A percentile compares a stretch with the other conserved stretches of the same genome.
Conservation (phyloP, 495 filamentous ascomycete species). For the Aspergillus baeticus region DNA sequence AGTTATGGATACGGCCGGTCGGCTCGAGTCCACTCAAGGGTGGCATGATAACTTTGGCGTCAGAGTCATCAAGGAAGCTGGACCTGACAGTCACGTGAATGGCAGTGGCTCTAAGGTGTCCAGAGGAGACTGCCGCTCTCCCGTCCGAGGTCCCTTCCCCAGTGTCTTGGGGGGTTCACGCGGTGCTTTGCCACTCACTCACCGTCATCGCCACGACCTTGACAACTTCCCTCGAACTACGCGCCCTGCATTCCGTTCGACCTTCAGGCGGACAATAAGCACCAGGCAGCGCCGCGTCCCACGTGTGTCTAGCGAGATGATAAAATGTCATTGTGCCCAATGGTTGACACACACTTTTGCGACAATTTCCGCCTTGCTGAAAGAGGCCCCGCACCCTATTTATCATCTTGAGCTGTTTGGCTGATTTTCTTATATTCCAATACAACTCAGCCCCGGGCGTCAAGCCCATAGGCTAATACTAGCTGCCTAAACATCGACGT, state of each 20-base stretch:
- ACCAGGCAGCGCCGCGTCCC: neutral
- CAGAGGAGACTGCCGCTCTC: neutral
- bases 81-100: constrained; percentile 5
- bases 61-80: neutral
- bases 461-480: constrained; percentile 30
- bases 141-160: constrained; percentile 5
- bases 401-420: constrained; percentile 8
- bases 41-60: neutral
- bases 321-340: constrained; percentile 11
- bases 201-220: constrained; percentile 11
- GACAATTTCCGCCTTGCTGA: constrained; percentile 14
- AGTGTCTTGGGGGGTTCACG: neutral
- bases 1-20: neutral
- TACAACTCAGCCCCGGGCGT: constrained; percentile 26
- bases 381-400: constrained; percentile 10
- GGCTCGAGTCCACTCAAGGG: neutral
- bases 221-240: neutral
- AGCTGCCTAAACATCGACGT: constrained; percentile 27
- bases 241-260: constrained; percentile 14
- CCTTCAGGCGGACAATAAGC: neutral
- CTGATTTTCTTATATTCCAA: neutral
- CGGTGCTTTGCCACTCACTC: constrained; percentile 22
- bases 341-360: constrained; percentile 11
- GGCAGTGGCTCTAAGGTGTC: constrained; percentile 8
- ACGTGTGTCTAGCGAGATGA: constrained; percentile 6